Conservation (phyloP, 805 yeast species). For the Komagataella pastoris region DNA sequence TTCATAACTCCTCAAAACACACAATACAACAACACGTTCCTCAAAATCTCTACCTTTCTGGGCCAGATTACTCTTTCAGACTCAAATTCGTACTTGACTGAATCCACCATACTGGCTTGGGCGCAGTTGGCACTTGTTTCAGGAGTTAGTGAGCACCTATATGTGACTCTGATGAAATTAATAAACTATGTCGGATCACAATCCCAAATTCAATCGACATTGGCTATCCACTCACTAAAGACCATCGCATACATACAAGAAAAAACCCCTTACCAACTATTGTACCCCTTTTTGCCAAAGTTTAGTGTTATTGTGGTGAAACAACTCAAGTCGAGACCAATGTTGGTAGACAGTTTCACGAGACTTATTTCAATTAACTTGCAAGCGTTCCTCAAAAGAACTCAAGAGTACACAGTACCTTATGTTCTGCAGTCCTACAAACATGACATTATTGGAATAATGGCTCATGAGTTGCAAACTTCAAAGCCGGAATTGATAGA, state of each 20-base stretch:
- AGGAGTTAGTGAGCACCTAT: slow-evolving; percentile 49
- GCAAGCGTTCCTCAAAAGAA: slow-evolving; percentile 50
- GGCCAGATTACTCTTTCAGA: slow-evolving; percentile 26
- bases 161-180: slow-evolving; percentile 49
- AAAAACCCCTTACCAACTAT: slow-evolving; percentile 64
- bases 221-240: slow-evolving; percentile 53
- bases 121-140: slow-evolving; percentile 50
- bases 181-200: slow-evolving; percentile 52
- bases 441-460: slow-evolving; percentile 45
- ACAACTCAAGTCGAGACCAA: slow-evolving; percentile 31
- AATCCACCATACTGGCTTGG: slow-evolving; percentile 48
- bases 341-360: slow-evolving; percentile 45
- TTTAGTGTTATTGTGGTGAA: slow-evolving; percentile 53
- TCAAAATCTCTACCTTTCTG: slow-evolving; percentile 26
- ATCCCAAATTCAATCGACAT: slow-evolving; percentile 51
- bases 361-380: slow-evolving; percentile 51
- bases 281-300: slow-evolving; percentile 69
- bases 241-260: slow-evolving; percentile 41
- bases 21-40: slow-evolving; percentile 28
- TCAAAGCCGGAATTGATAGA: slow-evolving; percentile 33
- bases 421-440: slow-evolving; percentile 55
- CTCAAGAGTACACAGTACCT: slow-evolving; percentile 67
- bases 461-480: slow-evolving; percentile 38
- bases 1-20: slow-evolving; percentile 26
- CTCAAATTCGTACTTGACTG: slow-evolving; percentile 29